Conservation (phyloP, 2,329 filamentous ascomycete genomes). For the Xylaria sp. region DNA sequence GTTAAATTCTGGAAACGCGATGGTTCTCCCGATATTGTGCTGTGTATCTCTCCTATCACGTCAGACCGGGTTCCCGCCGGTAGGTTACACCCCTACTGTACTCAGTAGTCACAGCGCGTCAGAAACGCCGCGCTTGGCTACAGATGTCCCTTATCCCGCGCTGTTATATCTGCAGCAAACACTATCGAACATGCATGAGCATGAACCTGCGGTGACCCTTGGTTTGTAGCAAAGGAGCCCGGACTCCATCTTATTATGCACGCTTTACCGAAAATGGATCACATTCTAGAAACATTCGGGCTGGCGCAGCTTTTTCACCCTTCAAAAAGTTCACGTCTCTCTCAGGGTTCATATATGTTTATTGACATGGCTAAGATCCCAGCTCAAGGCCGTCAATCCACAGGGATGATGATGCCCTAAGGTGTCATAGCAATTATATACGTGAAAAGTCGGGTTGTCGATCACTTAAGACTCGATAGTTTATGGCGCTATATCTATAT, state of each 20-base stretch:
- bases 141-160: conserved; percentile 3
- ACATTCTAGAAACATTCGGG: conserved; percentile 21
- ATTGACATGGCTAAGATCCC: neutral
- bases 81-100: neutral
- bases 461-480: neutral
- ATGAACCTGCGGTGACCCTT: conserved; percentile 11
- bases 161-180: conserved; percentile 4
- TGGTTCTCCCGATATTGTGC: neutral
- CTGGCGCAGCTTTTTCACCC: neutral
- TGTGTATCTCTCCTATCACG: neutral
- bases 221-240: conserved; percentile 1
- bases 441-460: neutral
- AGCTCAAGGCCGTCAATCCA: neutral
- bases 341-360: neutral
- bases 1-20: conserved; percentile 10
- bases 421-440: neutral
- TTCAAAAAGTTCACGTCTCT: neutral
- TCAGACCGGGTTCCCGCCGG: neutral
- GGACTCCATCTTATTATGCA: conserved; percentile 2
- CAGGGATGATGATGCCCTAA: neutral
- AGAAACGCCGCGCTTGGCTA: neutral
- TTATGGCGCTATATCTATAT: neutral
- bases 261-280: conserved; percentile 4
- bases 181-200: conserved; percentile 12
- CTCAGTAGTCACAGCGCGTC: neutral